Conservation (phyloP, 305 asterid species). For the Solanum aculeatissimum region DNA sequence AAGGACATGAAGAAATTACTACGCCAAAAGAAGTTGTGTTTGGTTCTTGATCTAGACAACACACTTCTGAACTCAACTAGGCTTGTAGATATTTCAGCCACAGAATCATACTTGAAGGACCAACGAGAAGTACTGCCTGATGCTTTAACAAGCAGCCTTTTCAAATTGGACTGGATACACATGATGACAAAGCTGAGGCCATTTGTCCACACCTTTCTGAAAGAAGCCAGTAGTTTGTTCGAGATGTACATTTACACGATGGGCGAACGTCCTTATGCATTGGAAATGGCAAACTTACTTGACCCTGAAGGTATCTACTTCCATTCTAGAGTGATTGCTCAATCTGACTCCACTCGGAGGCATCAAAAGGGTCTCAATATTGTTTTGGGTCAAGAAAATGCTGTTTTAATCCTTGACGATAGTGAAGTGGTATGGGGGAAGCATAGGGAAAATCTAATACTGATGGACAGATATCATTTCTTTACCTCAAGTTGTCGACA, state of each 20-base stretch:
- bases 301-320: conserved; percentile 70
- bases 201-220: conserved; percentile 58
- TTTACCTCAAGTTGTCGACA: conserved; percentile 83
- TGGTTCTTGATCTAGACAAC: conserved; percentile 95
- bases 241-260: conserved; percentile 94
- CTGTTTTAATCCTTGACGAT: conserved; percentile 85
- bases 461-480: conserved; percentile 88
- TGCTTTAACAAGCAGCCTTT: conserved; percentile 46
- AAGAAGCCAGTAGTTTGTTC: conserved; percentile 66
- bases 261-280: conserved; percentile 92
- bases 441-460: conserved; percentile 69
- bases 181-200: conserved; percentile 98
- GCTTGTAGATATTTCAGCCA: conserved; percentile 39
- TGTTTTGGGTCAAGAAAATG: conserved; percentile 82
- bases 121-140: conserved; percentile 54
- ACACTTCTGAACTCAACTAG: conserved; percentile 80
- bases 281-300: conserved; percentile 75
- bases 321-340: conserved; percentile 75
- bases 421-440: conserved; percentile 86
- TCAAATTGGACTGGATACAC: conserved; percentile 52
- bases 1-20: conserved; percentile 62
- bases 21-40: conserved; percentile 45
- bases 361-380: conserved; percentile 85
- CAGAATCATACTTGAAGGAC: conserved; percentile 47
- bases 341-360: conserved; percentile 72